phyloP scores from a whole-genome alignment of 805 yeast genomes.

The Blastobotrys mokoenaii region DNA sequence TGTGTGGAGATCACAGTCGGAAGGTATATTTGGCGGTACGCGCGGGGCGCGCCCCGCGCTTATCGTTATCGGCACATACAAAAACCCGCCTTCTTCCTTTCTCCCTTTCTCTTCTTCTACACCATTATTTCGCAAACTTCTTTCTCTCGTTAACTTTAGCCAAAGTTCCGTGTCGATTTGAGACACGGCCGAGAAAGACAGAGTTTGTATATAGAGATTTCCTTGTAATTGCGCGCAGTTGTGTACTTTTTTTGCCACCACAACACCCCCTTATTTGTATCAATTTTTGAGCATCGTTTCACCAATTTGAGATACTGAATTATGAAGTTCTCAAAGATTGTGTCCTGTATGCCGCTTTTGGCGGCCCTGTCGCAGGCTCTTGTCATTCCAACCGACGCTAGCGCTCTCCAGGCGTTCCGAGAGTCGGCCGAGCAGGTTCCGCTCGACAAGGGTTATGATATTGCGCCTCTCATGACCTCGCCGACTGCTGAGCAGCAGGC shows the following conservation, averaged over 20 bases:
- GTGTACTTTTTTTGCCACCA: background rate
- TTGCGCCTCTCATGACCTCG: constrained; percentile 43
- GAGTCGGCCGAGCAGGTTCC: constrained; percentile 17
- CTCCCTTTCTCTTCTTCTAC: too few species aligned
- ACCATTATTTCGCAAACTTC: background rate
- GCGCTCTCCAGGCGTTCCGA: constrained; percentile 32
- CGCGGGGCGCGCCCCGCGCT: too few species aligned
- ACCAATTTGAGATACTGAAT: background rate
- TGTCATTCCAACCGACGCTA: constrained; percentile 51
- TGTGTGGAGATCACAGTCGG: too few species aligned
- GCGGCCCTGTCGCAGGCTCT: constrained; percentile 41
- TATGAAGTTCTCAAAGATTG: constrained; percentile 19
- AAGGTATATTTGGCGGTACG: too few species aligned
- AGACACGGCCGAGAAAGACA: too few species aligned
- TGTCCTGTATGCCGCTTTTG: constrained; percentile 20
- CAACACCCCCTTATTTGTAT: background rate
- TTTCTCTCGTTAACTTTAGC: background rate
- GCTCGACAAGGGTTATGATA: constrained; percentile 12
- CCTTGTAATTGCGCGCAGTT: background rate
- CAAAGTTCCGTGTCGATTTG: too few species aligned
- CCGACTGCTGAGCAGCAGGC: constrained; percentile 28
- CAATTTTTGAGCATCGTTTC: background rate
- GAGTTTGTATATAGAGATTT: background rate
- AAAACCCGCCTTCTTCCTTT: too few species aligned
- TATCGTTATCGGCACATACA: too few species aligned